A percentile compares a stretch with the other conserved stretches of the same genome.
These are phyloP conservation scores for Acanthamoeba culbertsoni DNA, from an alignment of 208 protist genomes.

Conservation along the genomic window DNA sequence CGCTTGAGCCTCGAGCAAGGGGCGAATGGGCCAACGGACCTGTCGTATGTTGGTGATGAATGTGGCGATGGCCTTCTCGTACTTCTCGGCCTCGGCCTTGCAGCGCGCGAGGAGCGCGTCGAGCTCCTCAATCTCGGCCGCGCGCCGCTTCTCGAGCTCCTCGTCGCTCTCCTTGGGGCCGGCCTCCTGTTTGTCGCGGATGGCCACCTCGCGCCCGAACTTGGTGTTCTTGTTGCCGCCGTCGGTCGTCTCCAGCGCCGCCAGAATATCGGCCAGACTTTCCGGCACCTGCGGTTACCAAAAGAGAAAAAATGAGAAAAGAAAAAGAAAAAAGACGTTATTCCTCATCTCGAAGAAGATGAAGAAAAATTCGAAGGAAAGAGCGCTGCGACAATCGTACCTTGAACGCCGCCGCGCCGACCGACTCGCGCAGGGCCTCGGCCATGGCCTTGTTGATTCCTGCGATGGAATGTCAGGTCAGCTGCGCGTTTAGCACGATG, in stretches of 20 bases:
- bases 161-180: background rate
- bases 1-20: background rate
- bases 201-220: conserved; percentile 12
- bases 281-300: background rate
- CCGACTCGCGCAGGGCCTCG: background rate
- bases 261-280: conserved; percentile 5
- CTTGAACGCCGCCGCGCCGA: background rate
- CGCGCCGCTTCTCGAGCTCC: conserved; percentile 55
- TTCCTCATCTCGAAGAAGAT: background rate
- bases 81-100: background rate
- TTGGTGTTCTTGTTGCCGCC: background rate
- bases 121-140: conserved; percentile 62
- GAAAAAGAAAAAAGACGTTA: background rate
- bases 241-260: background rate
- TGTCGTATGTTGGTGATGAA: conserved; percentile 45
- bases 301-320: background rate
- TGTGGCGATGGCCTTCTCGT: background rate
- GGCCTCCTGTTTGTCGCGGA: background rate
- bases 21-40: background rate
- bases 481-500: background rate
- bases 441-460: background rate
- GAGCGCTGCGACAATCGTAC: no score
- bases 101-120: background rate
- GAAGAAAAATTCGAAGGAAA: no score
- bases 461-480: background rate